A percentile compares a stretch with the other conserved stretches of the same genome.
Conservation (phyloP, 169 alveolate genomes). For the Babesia ovis region DNA sequence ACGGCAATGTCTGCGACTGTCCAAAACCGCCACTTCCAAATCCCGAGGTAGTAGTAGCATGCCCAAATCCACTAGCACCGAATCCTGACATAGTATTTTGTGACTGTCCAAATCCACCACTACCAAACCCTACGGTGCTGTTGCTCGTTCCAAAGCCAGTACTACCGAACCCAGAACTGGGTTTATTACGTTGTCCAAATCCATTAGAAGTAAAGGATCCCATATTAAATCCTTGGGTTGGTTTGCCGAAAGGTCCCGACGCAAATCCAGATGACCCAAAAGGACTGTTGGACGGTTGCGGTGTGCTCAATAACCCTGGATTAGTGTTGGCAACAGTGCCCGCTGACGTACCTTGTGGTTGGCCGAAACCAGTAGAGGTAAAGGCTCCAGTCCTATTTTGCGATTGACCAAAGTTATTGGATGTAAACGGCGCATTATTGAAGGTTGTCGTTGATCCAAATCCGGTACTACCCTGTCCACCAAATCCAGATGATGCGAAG, state of each 20-base stretch:
- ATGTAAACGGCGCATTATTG: slow-evolving; percentile 11
- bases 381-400: slow-evolving; percentile 2
- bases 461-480: neutral
- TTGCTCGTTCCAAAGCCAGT: neutral
- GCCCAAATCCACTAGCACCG: slow-evolving; percentile 10
- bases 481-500: slow-evolving; percentile 15
- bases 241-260: slow-evolving; percentile 8
- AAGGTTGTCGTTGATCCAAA: neutral
- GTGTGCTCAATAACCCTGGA: neutral
- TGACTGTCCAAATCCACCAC: neutral
- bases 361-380: slow-evolving; percentile 25
- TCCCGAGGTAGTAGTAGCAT: neutral
- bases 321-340: neutral
- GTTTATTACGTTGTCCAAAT: neutral
- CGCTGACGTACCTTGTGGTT: neutral
- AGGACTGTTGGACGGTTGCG: neutral
- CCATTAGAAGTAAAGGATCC: slow-evolving; percentile 39
- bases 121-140: neutral
- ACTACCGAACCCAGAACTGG: neutral
- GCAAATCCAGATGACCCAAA: slow-evolving; percentile 5
- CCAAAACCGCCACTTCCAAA: neutral
- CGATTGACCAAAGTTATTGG: slow-evolving; percentile 9
- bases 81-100: neutral
- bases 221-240: slow-evolving; percentile 25
- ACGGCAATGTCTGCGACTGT: neutral